phyloP scores from a whole-genome alignment of 176 grass and related monocot genomes.

The Oryza glumipatula region DNA sequence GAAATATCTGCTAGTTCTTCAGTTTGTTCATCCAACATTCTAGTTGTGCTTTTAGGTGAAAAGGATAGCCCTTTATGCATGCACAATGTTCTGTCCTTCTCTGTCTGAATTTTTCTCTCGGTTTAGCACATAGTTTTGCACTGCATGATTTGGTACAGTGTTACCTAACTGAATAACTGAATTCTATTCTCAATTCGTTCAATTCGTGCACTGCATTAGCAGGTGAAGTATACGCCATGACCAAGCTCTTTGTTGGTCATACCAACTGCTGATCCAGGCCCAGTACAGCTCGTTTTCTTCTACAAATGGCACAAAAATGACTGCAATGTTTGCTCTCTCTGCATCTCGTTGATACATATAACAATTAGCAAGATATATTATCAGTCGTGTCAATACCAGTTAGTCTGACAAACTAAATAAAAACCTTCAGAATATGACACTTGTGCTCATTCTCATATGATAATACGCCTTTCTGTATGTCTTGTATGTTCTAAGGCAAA shows the following conservation, averaged over 20 bases:
- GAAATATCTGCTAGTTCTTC: neutral
- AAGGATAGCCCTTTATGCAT: neutral
- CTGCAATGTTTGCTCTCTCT: neutral
- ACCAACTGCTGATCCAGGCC: slow-evolving; percentile 28
- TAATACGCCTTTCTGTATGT: too few relatives aligned
- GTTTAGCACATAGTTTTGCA: neutral
- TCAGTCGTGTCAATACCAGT: neutral
- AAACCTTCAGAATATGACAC: neutral
- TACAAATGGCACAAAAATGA: neutral
- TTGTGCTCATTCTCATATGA: neutral
- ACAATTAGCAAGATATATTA: neutral
- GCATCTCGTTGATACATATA: neutral
- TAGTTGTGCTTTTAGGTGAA: slow-evolving; percentile 13
- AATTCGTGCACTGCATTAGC: slow-evolving; percentile 16
- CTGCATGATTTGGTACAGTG: neutral
- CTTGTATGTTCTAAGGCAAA: too few relatives aligned
- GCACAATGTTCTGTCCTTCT: neutral
- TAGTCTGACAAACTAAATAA: neutral
- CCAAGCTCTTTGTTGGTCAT: neutral
- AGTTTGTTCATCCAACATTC: slow-evolving; percentile 52
- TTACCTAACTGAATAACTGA: slow-evolving; percentile 21
- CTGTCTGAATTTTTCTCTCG: neutral
- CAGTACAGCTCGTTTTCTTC: slow-evolving; percentile 12
- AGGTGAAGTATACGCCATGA: slow-evolving; percentile 11
- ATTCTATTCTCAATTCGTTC: neutral